Evolutionary conservation across 2,329 filamentous ascomycete genomes (phyloP), one percentile per base, ranked within the genome.

Genomic region (Xylariomycetidae sp.): DNA sequence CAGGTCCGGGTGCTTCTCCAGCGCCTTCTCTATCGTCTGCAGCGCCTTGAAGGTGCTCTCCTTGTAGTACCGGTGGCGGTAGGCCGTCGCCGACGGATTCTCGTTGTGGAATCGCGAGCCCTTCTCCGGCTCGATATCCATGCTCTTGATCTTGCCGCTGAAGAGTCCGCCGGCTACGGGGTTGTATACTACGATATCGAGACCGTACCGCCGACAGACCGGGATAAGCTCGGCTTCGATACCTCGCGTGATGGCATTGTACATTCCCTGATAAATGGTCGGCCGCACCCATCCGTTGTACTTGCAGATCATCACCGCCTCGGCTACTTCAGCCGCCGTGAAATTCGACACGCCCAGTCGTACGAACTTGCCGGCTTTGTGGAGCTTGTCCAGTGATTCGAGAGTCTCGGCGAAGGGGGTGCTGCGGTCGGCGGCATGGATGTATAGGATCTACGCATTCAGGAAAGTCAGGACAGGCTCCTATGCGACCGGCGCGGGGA

Each of bases 311-410:
- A 87, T 75, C 37, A 83, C 82, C 8, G 94, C 76, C 62, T 95
- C 88, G 0, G 88, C 88, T 8, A 95, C 85, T 57, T 95, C 88
- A 54, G 83, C 92, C 0, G 88, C 82, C 1, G 88, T 85, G 57
- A 81, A 95, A 63, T 95, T 95, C 49, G 78, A 85, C 38, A 96
- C 63, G 2, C 87, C 88, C 10, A 95, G 66, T 32, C 77, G 74
- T 14, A 87, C 78, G 52, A 96, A 94, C 57, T 90, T 92, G 40
- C 88, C 87, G 36, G 84, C 76, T 61, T 88, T 86, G 68, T 94
- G 86, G 32, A 95, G 64, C 60, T 88, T 79, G 57, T 95, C 77
- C 38, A 88, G 70, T 4, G 82, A 84, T 49, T 80, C 74, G 13
- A 95, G 70, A 0, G 88, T 92, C 59, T 92, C 83, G 6, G 78